These are phyloP conservation scores for Podaxis sp. DNA, from an alignment of 768 basidiomycete species.

Conservation along the genomic window DNA sequence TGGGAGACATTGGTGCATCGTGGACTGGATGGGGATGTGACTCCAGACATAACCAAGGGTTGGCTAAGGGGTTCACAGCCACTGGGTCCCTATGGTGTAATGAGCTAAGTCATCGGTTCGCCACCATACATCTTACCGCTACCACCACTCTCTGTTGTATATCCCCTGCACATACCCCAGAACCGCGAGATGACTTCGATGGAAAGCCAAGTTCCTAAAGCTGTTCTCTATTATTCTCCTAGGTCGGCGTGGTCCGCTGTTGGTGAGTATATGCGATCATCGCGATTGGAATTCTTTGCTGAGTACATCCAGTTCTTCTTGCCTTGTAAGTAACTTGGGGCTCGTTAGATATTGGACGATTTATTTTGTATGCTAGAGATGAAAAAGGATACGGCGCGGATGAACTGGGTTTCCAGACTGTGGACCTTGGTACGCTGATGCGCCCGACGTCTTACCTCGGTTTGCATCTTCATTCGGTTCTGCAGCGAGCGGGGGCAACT, in stretches of 20 bases:
- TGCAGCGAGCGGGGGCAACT: conserved; percentile 78
- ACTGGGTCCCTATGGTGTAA: background rate
- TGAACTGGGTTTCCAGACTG: conserved; percentile 68
- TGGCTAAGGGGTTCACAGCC: conserved; percentile 7
- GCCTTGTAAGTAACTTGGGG: conserved; percentile 45
- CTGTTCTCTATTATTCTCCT: conserved; percentile 74
- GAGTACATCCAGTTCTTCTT: conserved; percentile 42
- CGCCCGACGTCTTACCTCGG: background rate
- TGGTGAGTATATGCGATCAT: conserved; percentile 37
- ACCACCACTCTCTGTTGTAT: background rate
- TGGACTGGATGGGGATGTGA: background rate
- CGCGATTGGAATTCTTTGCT: background rate
- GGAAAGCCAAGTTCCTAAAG: conserved; percentile 55
- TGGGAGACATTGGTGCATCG: background rate
- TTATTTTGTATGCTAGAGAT: conserved; percentile 31
- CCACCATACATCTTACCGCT: background rate
- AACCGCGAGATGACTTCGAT: conserved; percentile 21
- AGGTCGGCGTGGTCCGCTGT: conserved; percentile 64
- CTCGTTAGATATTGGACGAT: background rate
- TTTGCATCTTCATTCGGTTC: background rate
- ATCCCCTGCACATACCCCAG: conserved; percentile 17
- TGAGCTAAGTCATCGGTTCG: background rate
- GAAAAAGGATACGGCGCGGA: conserved; percentile 87
- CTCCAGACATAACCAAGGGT: background rate
- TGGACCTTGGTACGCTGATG: conserved; percentile 56